Percentiles rank a stretch among this genome's conserved stretches.
Conservation (phyloP, 371 early-diverging fungal species). For the Chytridium lagenaria region DNA sequence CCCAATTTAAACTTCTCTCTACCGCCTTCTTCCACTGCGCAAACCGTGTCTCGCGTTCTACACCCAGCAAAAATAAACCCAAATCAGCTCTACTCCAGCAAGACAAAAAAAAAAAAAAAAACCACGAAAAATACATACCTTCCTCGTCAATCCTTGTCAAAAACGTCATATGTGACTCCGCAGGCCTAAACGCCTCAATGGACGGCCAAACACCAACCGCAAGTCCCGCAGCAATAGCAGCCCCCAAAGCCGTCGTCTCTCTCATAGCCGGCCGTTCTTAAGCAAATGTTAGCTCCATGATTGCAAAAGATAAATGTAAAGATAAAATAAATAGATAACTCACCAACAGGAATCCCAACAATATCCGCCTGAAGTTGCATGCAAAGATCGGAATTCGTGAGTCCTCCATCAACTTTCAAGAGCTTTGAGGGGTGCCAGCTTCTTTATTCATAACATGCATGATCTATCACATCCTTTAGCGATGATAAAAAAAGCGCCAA, state of each 20-base stretch:
- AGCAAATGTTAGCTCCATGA: too few species aligned
- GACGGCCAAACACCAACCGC: constrained; percentile 76
- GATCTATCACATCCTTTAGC: constrained; percentile 53
- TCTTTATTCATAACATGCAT: constrained; percentile 88
- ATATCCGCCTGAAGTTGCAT: constrained; percentile 95
- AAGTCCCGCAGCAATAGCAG: constrained; percentile 91
- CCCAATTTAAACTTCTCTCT: constrained; percentile 74
- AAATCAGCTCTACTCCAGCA: neutral
- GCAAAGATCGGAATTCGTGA: constrained; percentile 85
- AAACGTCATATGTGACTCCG: constrained; percentile 29
- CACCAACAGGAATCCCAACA: constrained; percentile 76
- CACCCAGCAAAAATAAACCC: too few species aligned
- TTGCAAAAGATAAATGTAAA: constrained; percentile 3
- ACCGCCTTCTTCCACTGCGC: constrained; percentile 88
- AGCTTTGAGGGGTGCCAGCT: constrained; percentile 61
- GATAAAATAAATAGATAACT: neutral
- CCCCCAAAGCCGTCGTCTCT: constrained; percentile 93
- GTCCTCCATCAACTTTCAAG: constrained; percentile 91
- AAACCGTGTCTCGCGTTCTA: constrained; percentile 68
- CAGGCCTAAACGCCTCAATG: constrained; percentile 32
- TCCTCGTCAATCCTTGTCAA: constrained; percentile 30
- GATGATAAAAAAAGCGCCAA: neutral
- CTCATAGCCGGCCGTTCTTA: constrained; percentile 81
- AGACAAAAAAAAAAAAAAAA: neutral
- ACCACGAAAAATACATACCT: constrained; percentile 14